Base-by-base conservation (phyloP, 495 filamentous ascomycete genomes). In the Aspergillus baeticus region DNA sequence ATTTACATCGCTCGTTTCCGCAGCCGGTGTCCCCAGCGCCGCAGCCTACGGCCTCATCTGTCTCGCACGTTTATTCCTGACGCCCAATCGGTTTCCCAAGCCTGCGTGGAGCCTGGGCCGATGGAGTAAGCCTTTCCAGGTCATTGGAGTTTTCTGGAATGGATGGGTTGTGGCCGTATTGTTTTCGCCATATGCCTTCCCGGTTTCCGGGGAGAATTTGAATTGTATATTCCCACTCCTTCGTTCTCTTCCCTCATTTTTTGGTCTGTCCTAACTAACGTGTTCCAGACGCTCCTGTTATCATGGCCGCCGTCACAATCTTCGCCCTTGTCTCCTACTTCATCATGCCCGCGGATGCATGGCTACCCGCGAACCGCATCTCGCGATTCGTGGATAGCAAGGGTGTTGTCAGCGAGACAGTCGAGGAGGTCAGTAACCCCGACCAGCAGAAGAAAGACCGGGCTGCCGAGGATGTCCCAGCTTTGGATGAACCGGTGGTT, bases 31-130 rank as follows among this genome's bases (percentile, higher is more conserved):
- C 21, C 76, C 76, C 38, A 80, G 78, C 38, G 79, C 79, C 18
- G 79, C 80, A 0, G 77, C 79, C 5, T 82, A 82, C 57, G 79
- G 78, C 2, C 68, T 82, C 6, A 80, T 82, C 60, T 80, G 78
- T 48, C 74, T 82, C 1, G 80, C 74, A 5, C 74, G 80, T 14
- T 65, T 76, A 10, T 59, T 80, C 42, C 73, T 77, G 39, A 82
- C 80, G 1, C 74, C 71, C 0, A 67, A 73, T 1, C 69, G 68
- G 10, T 78, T 78, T 57, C 76, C 76, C 20, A 78, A 69, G 55
- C 76, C 76, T 7, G 46, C 66, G 23, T 78, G 76, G 76, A 78
- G 71, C 51, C 61, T 78, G 6, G 76, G 76, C 1, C 58, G 65
- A 0, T 67, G 61, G 63, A 77, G 73, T 59, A 74, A 75, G 65